These are phyloP conservation scores for Komagataella kurtzmanii DNA, from an alignment of 805 yeast genomes.

Conservation along the genomic window DNA sequence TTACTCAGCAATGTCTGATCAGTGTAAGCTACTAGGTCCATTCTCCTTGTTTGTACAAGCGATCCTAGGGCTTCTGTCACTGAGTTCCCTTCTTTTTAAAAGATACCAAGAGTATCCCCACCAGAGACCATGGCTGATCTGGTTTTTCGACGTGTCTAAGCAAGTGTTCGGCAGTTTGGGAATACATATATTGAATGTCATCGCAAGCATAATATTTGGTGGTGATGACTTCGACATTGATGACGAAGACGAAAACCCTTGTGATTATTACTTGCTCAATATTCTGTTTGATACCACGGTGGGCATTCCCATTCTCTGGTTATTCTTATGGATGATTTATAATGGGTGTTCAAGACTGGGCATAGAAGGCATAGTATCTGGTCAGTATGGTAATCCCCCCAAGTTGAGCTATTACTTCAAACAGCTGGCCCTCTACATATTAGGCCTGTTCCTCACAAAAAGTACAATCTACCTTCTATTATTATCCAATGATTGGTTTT, in stretches of 20 bases:
- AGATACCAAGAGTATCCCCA: constrained; percentile 68
- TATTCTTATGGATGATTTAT: constrained; percentile 37
- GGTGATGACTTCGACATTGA: constrained; percentile 8
- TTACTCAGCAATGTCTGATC: constrained; percentile 5
- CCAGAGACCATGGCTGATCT: constrained; percentile 74
- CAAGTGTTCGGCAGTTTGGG: constrained; percentile 83
- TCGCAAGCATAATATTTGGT: constrained; percentile 49
- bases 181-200: constrained; percentile 66
- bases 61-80: constrained; percentile 61
- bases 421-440: constrained; percentile 57
- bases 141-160: constrained; percentile 84
- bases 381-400: constrained; percentile 59
- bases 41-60: constrained; percentile 73
- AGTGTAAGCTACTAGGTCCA: constrained; percentile 70
- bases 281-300: constrained; percentile 84
- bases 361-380: constrained; percentile 33
- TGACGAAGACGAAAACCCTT: constrained; percentile 44
- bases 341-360: constrained; percentile 27
- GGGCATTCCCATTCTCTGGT: constrained; percentile 77
- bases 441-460: constrained; percentile 49
- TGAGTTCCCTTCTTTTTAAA: constrained; percentile 62
- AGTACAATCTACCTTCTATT: constrained; percentile 41
- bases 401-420: constrained; percentile 49
- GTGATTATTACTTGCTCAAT: constrained; percentile 91
- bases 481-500: constrained; percentile 51